Base-by-base conservation (phyloP, 1,284 basidiomycete species). In the Phylloporus sp. region DNA sequence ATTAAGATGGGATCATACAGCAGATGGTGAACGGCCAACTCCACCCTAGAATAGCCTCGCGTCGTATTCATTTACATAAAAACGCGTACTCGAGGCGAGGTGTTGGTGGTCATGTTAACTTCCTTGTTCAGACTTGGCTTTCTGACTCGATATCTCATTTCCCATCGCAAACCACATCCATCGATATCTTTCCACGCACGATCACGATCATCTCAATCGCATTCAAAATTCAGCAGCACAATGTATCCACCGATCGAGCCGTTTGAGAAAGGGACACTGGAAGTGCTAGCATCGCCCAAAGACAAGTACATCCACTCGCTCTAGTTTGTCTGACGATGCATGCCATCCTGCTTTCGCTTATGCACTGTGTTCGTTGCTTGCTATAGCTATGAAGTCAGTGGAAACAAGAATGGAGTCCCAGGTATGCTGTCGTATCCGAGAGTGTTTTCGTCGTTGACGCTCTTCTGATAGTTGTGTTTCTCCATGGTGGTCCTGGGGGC, bases 401-500 rank as follows among this genome's bases (percentile, higher is more conserved):
- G 94, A 49, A 94, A 92, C 70, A 86, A 85, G 64, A 81, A 87
- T 34, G 93, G 93, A 24, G 82, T 81, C 61, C 92, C 93, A 74
- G 92, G 93, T 90, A 71, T 47, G 81, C 24, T 61, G 13, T 47
- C 26, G 55, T 55, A 10, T 53, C 47, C 40, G 22, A 50, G 29
- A n/a, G n/a, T 11, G 34, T 24, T 47, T 59, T 49, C 53, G 55
- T 3, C 47, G 26, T 44, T 57, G 34, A 58, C 52, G 50, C 20
- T 58, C 42, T 50, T 53, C 31, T 58, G 34, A 51, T 51, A 92
- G 94, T 96, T 49, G 84, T 96, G 26, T 96, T 95, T 74, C 78
- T 96, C 50, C 93, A 95, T 69, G 93, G 93, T 80, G 91, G 91
- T 15, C 92, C 92, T n/a, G 93, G 92, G 22, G 88, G 89, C 13